A percentile compares a stretch with the other conserved stretches of the same genome.
Evolutionary conservation across 1,139 yeast species (phyloP).

Genomic region (Pichia sp.): DNA sequence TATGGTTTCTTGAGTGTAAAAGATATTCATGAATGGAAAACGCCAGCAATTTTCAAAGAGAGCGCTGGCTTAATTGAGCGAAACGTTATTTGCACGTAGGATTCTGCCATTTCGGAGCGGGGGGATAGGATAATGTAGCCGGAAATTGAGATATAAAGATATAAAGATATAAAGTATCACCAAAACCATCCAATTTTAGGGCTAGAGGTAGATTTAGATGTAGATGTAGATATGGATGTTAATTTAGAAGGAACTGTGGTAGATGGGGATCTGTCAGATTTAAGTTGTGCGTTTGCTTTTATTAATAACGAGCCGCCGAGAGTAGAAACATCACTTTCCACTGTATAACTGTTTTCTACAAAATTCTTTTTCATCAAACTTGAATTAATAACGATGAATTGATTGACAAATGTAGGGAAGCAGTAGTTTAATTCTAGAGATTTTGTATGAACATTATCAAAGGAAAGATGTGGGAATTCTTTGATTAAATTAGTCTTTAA

Average conservation of each 20-base stretch:
- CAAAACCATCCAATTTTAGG: constrained; percentile 12
- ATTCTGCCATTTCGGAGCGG: constrained; percentile 8
- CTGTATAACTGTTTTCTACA: constrained; percentile 25
- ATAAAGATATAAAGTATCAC: constrained; percentile 1
- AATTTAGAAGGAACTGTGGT: too few species aligned
- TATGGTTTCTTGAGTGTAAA: neutral
- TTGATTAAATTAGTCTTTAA: constrained; percentile 30
- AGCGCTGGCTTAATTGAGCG: neutral
- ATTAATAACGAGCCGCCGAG: constrained; percentile 38
- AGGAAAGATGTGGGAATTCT: constrained; percentile 16
- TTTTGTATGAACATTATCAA: constrained; percentile 33
- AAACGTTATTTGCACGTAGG: constrained; percentile 3
- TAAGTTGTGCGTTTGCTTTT: constrained; percentile 33
- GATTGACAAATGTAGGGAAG: constrained; percentile 75
- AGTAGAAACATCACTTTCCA: constrained; percentile 32
- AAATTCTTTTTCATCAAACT: constrained; percentile 34
- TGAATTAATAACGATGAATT: constrained; percentile 64
- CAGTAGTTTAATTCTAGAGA: constrained; percentile 53
- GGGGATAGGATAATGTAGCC: too few species aligned
- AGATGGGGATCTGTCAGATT: constrained; percentile 6
- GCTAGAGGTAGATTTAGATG: neutral
- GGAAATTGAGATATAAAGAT: neutral
- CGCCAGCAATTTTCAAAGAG: too few species aligned
- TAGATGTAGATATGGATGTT: neutral
- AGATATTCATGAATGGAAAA: too few species aligned